phyloP scores from a whole-genome alignment of 768 basidiomycete genomes.

The Tremella mesenterica region DNA sequence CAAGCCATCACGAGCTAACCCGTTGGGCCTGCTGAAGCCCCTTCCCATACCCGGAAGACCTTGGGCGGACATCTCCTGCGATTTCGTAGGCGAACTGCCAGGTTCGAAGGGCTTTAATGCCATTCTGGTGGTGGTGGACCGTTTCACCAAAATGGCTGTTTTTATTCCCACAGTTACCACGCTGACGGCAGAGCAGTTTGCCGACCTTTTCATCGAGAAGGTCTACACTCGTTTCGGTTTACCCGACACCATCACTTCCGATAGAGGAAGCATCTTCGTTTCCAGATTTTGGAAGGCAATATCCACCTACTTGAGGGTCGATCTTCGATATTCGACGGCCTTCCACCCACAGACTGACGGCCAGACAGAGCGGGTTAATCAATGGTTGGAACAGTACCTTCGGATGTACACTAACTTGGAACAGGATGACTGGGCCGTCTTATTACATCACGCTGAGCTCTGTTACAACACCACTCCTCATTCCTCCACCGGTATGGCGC shows the following conservation, averaged over 20 bases:
- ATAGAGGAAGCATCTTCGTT: constrained; percentile 31
- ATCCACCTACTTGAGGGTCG: constrained; percentile 39
- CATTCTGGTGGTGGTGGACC: background rate
- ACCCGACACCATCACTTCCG: constrained; percentile 29
- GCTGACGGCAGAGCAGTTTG: background rate
- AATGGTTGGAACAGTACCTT: constrained; percentile 5
- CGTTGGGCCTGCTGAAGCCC: background rate
- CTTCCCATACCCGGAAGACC: background rate
- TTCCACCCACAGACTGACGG: constrained; percentile 50
- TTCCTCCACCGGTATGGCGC: constrained; percentile 1
- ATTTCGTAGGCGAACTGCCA: background rate
- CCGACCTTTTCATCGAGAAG: background rate
- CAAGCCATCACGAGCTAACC: background rate
- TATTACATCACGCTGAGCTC: constrained; percentile 30
- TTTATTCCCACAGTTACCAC: background rate
- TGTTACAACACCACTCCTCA: constrained; percentile 10
- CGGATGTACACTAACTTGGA: constrained; percentile 17
- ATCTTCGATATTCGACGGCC: constrained; percentile 45
- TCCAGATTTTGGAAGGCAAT: constrained; percentile 42
- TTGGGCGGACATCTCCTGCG: background rate
- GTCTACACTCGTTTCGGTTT: constrained; percentile 27
- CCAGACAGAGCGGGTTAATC: constrained; percentile 22
- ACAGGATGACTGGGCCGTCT: constrained; percentile 45
- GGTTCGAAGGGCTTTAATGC: background rate
- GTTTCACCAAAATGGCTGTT: background rate